Evolutionary conservation across 2,329 filamentous ascomycete species (phyloP).

Genomic region (Colletotrichum eremochloae): DNA sequence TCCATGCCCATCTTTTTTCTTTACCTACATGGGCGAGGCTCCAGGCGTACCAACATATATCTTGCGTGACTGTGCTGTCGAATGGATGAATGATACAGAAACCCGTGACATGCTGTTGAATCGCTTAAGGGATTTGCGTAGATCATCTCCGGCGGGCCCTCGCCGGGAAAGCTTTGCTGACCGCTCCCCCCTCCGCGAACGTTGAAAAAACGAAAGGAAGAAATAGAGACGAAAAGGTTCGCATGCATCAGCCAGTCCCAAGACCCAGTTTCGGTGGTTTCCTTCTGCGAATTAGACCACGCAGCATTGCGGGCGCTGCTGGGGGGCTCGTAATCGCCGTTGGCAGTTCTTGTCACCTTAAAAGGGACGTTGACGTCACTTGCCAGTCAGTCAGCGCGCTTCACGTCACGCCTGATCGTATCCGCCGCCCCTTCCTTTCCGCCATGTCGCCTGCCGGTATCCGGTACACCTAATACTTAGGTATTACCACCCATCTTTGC

Average conservation of each 20-base stretch:
- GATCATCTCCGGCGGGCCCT: not conserved
- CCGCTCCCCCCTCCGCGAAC: not conserved
- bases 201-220: not conserved
- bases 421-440: too few species aligned
- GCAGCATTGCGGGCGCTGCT: not conserved
- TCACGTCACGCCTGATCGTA: not conserved
- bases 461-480: not conserved
- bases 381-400: slow-evolving; percentile 26
- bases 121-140: not conserved
- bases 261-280: slow-evolving; percentile 14
- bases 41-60: slow-evolving; percentile 57
- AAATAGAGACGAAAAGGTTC: not conserved
- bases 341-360: not conserved
- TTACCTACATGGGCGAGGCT: slow-evolving; percentile 63
- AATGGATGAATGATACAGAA: not conserved
- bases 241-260: not conserved
- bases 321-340: not conserved
- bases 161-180: not conserved
- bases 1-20: slow-evolving; percentile 59
- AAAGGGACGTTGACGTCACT: slow-evolving; percentile 33
- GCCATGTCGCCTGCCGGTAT: not conserved
- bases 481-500: not conserved
- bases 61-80: not conserved
- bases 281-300: not conserved
- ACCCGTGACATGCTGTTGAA: not conserved